Evolutionary conservation across 1,139 yeast species (phyloP).

Genomic region (Blastobotrys illinoisensis): DNA sequence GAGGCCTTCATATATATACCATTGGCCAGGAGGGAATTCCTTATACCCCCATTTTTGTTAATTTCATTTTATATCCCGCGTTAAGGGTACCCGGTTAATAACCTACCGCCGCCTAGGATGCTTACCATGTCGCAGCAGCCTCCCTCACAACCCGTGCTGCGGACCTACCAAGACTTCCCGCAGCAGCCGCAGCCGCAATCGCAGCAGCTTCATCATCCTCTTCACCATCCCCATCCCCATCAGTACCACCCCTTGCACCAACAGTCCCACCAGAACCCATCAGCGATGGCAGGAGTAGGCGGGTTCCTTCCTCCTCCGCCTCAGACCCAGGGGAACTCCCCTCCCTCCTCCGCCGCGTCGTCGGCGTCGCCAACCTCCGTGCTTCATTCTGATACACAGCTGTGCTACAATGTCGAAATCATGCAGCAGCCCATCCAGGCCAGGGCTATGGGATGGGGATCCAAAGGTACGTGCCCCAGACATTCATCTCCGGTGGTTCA

Average conservation of each 20-base stretch:
- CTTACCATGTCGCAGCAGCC: slow-evolving; percentile 11
- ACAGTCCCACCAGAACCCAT: not conserved
- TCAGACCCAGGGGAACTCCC: not conserved
- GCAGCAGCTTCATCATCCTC: not conserved
- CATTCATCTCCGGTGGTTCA: too few relatives aligned
- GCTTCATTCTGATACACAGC: slow-evolving; percentile 1
- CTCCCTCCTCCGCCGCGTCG: not conserved
- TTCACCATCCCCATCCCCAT: not conserved
- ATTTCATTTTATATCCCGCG: not conserved
- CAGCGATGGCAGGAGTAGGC: not conserved
- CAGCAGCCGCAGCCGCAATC: slow-evolving; percentile 1
- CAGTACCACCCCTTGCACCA: not conserved
- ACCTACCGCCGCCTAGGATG: slow-evolving; percentile 3
- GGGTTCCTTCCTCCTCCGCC: not conserved
- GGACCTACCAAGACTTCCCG: slow-evolving; percentile 1
- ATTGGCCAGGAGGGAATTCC: not conserved
- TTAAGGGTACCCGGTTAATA: not conserved
- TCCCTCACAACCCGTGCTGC: slow-evolving; percentile 3
- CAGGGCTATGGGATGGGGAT: slow-evolving; percentile 33
- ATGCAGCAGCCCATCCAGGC: slow-evolving; percentile 32
- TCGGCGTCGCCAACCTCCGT: not conserved
- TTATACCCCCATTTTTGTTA: not conserved
- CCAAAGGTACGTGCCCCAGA: slow-evolving; percentile 21
- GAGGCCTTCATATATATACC: not conserved
- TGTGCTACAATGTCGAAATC: slow-evolving; percentile 18